Evolutionary conservation across 257 asterid species (phyloP), one percentile per base, ranked within the genome.

Genomic region (Striga asiatica): DNA sequence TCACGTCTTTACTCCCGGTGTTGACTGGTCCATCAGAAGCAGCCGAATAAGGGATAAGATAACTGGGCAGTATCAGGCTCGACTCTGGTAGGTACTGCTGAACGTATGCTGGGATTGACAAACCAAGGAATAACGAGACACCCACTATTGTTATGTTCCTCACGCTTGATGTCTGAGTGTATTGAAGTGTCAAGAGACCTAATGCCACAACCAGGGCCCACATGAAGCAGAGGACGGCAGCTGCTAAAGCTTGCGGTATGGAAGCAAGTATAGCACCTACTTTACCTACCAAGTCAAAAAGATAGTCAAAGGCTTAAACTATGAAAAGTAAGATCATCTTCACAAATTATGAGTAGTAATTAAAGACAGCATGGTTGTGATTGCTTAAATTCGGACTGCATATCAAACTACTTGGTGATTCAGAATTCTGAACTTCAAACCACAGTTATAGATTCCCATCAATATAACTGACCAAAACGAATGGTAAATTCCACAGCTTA

Each of bases 181-280:
- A 77, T 55, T 82, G 99, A 62, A 92, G 71, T 0, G 81, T 79
- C 1, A 94, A 82, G 48, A 88, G 88, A 2, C 99, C 99, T 27
- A 92, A 74, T 12, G 95, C 84, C 31, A 84, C 84, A 4, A 79
- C 64, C 61, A 82, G 76, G 52, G 91, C 94, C 99, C 99, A 92
- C 60, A 77, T 67, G 80, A 84, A 92, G 78, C 97, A 92, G 23
- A 92, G 76, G 31, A 88, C 79, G 0, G 95, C 93, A 2, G 99
- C 99, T 17, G 99, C 99, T 67, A 92, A 67, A 43, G 99, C 95
- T 76, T 72, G 93, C 20, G 99, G 99, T 67, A 88, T 84, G 39
- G 97, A 84, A 63, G 99, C 97, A 66, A 92, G 91, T 58, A 92
- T 77, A 27, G 97, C 99, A 9, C 99, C 97, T 22, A 88, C 74